Evolutionary conservation across 1,284 basidiomycete genomes (phyloP).

Genomic region (Malassezia arunalokei): DNA sequence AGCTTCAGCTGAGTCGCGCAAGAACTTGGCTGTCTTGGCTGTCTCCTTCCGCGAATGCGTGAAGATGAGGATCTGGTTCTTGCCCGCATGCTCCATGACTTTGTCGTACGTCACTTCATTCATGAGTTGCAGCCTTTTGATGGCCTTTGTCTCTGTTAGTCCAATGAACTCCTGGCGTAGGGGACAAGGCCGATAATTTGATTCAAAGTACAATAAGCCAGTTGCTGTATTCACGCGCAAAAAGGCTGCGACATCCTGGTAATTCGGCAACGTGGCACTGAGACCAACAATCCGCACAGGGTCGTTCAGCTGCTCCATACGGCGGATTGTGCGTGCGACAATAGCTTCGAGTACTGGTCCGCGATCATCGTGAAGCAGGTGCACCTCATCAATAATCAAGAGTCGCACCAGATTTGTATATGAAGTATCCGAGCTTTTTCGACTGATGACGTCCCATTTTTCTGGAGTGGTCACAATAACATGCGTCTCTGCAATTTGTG

Average conservation of each 20-base stretch:
- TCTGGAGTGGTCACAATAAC: slow-evolving; percentile 98
- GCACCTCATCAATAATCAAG: slow-evolving; percentile 97
- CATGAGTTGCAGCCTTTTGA: slow-evolving; percentile 93
- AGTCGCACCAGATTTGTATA: slow-evolving; percentile 95
- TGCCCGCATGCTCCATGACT: slow-evolving; percentile 44
- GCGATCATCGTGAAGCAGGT: slow-evolving; percentile 91
- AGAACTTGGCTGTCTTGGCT: slow-evolving; percentile 87
- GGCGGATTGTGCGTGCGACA: slow-evolving; percentile 76
- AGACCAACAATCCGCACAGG: slow-evolving; percentile 83
- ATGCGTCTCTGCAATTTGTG: slow-evolving; percentile 91
- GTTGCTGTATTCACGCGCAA: slow-evolving; percentile 82
- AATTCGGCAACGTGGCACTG: slow-evolving; percentile 93
- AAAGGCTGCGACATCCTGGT: slow-evolving; percentile 96
- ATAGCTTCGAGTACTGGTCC: slow-evolving; percentile 92
- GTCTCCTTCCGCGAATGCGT: slow-evolving; percentile 98
- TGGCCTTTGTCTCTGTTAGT: slow-evolving; percentile 97
- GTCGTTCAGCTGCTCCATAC: slow-evolving; percentile 74
- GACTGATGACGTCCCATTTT: slow-evolving; percentile 92
- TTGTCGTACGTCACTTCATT: slow-evolving; percentile 99
- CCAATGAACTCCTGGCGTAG: slow-evolving; percentile 95
- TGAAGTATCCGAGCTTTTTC: slow-evolving; percentile 89
- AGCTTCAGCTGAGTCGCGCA: slow-evolving; percentile 88
- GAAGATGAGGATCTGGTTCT: slow-evolving; percentile 60
- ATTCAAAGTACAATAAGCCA: slow-evolving; percentile 91
- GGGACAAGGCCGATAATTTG: slow-evolving; percentile 79